Conservation (phyloP, 2,329 filamentous ascomycete genomes). For the Ceratocystis ficicola region DNA sequence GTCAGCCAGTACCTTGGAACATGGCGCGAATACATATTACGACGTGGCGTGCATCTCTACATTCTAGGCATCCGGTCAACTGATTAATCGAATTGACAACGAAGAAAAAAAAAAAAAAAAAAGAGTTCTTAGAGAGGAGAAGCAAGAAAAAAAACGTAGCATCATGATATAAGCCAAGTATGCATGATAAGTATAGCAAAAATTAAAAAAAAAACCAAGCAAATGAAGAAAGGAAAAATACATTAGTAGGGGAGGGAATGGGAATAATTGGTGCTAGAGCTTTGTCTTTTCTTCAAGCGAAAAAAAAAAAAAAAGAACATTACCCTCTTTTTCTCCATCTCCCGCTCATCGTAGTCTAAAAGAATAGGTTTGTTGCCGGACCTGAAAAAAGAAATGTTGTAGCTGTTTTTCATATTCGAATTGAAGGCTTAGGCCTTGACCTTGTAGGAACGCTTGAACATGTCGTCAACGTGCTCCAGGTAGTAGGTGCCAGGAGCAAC, state of each 20-base stretch:
- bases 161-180: conserved; percentile 9
- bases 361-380: not conserved
- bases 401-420: conserved; percentile 16
- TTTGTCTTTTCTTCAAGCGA: not conserved
- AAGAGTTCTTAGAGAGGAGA: not conserved
- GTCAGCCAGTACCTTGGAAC: no score
- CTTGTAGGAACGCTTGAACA: conserved; percentile 71
- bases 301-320: not conserved
- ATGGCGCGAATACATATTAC: no score
- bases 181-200: conserved; percentile 7
- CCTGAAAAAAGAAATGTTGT: conserved; percentile 6
- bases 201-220: conserved; percentile 13
- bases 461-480: conserved; percentile 66
- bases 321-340: not conserved
- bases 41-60: no score
- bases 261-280: not conserved
- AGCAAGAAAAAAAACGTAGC: not conserved
- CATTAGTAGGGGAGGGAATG: not conserved
- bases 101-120: not conserved
- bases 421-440: conserved; percentile 51
- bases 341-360: conserved; percentile 4
- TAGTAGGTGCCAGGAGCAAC: conserved; percentile 62
- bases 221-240: conserved; percentile 5
- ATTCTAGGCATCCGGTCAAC: no score
- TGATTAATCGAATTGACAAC: not conserved